Evolutionary conservation across 176 grass and related monocot genomes (phyloP), one percentile per base, ranked within the genome.

Genomic region (Juncus effusus): DNA sequence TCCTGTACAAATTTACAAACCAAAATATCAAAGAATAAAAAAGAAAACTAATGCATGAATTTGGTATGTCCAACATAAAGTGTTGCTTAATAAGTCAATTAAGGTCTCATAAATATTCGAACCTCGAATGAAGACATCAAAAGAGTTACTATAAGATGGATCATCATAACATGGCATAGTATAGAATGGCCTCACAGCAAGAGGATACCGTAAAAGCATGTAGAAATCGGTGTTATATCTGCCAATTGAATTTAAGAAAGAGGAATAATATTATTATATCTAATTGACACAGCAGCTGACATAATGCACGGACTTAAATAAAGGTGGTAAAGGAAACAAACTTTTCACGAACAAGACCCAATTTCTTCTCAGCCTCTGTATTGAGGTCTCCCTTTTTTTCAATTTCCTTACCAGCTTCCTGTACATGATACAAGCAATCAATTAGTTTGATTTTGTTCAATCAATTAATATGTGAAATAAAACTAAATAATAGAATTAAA

Each of bases 51-150:
- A 28, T 28, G 19, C 19, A 28, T 28, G 19, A 28, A 28, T 28
- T 28, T 28, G 19, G 19, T 28, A 28, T 28, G 19, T 28, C 19
- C 19, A 28, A 28, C 19, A 28, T 28, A 28, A 28, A 28, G 19
- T 28, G 19, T 28, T 28, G 19, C 19, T 28, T 28, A 28, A 28
- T 28, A 28, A 28, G 19, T 28, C 19, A 28, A 28, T 28, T 28
- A 28, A 28, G 1, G 19, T 28, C 19, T 28, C 19, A 12, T 28
- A 28, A 28, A 28, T 28, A 66, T 9, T 66, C 13, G 6, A 49
- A 97, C 94, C 94, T 80, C 94, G 85, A 82, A 97, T 84, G 51
- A 97, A 97, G 40, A 97, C 88, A 82, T 97, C 88, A 51, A 97
- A 97, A 4, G 94, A 97, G 69, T 97, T 97, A 49, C 81, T 93